Conservation (phyloP, 345 rosid species). For the Angophora floribunda region DNA sequence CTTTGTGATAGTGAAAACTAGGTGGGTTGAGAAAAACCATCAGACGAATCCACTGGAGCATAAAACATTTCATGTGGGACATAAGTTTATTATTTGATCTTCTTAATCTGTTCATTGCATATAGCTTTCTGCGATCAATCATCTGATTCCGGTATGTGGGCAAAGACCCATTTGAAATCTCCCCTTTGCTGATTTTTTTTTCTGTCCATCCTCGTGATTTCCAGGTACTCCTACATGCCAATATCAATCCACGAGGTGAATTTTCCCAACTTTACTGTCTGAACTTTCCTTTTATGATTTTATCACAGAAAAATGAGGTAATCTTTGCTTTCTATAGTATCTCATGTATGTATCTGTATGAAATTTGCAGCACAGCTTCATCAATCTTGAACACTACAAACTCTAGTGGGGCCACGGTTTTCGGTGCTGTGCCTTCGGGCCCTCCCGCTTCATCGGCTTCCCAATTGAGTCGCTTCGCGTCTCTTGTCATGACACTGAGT, state of each 20-base stretch:
- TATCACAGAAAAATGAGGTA: not conserved
- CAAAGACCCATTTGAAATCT: not conserved
- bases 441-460: constrained; percentile 28
- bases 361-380: constrained; percentile 46
- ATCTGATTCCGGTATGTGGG: not conserved
- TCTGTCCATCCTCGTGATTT: not conserved
- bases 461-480: not conserved
- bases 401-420: constrained; percentile 52
- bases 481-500: not conserved
- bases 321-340: not conserved
- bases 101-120: not conserved
- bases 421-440: constrained; percentile 44
- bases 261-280: not conserved
- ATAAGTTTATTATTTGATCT: not conserved
- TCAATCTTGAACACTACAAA: constrained; percentile 58
- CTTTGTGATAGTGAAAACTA: not conserved
- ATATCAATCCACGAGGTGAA: constrained; percentile 53
- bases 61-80: not conserved
- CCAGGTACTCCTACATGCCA: constrained; percentile 42
- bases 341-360: not conserved
- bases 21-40: not conserved
- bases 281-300: not conserved
- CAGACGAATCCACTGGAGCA: not conserved
- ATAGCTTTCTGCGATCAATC: not conserved
- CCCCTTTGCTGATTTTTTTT: not conserved